A percentile compares a stretch with the other conserved stretches of the same genome.
Conservation (phyloP, 2,329 filamentous ascomycete genomes). For the Aspergillus calidoustus region DNA sequence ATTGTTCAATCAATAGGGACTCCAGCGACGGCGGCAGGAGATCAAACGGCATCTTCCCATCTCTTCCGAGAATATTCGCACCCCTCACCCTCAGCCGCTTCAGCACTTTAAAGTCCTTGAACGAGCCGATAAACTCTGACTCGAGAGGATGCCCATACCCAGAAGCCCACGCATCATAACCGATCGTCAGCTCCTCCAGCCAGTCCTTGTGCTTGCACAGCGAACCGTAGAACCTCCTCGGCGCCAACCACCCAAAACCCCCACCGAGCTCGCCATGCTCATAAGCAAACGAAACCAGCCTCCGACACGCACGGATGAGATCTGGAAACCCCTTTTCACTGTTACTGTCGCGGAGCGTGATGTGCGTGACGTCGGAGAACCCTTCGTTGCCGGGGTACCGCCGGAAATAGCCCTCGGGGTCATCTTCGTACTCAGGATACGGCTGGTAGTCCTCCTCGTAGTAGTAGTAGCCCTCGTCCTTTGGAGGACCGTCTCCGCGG, state of each 20-base stretch:
- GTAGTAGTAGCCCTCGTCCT: neutral
- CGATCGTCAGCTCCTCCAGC: neutral
- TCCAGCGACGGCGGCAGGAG: neutral
- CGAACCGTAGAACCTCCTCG: neutral
- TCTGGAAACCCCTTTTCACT: neutral
- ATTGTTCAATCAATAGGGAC: neutral
- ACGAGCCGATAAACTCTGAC: neutral
- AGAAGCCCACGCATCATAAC: neutral
- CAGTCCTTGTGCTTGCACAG: neutral
- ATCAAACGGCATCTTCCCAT: neutral
- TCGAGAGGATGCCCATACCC: neutral
- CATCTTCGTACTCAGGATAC: neutral
- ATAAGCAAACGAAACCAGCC: slow-evolving; percentile 2
- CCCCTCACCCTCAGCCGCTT: neutral
- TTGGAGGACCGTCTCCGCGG: neutral
- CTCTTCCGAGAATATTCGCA: neutral
- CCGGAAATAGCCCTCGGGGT: neutral
- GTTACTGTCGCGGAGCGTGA: neutral
- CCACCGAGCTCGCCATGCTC: neutral
- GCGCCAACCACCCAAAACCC: neutral
- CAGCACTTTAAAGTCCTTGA: neutral
- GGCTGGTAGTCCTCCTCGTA: neutral
- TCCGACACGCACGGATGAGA: neutral
- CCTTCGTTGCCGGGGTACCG: neutral
- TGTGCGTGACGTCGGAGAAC: slow-evolving; percentile 1